phyloP scores from a whole-genome alignment of 805 yeast species.

The Nadsonia fulvescens region DNA sequence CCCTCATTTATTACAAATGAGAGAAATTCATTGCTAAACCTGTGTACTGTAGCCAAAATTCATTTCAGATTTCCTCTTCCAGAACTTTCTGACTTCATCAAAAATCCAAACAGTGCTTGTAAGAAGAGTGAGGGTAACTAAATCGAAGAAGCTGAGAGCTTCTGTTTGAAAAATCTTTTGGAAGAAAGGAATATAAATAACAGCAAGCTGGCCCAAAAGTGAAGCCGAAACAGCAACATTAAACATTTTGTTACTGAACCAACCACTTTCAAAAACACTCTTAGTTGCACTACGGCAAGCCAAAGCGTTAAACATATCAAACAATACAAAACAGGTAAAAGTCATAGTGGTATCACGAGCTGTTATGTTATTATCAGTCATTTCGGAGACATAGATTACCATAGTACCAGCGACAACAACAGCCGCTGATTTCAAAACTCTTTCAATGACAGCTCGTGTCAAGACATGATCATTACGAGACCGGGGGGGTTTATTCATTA shows the following conservation, averaged over 20 bases:
- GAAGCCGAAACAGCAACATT: constrained; percentile 84
- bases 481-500: constrained; percentile 94
- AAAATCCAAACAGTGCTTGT: constrained; percentile 71
- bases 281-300: constrained; percentile 80
- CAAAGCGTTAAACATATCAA: constrained; percentile 93
- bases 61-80: constrained; percentile 12
- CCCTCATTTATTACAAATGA: constrained; percentile 1
- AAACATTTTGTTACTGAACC: constrained; percentile 70
- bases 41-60: constrained; percentile 10
- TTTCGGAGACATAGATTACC: constrained; percentile 69
- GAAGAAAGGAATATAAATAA: constrained; percentile 83
- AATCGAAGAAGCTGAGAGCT: constrained; percentile 55
- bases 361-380: constrained; percentile 65
- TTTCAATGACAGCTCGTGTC: constrained; percentile 45
- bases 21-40: constrained; percentile 7
- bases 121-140: constrained; percentile 39
- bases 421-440: constrained; percentile 60
- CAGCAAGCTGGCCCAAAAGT: constrained; percentile 77
- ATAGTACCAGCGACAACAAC: constrained; percentile 75
- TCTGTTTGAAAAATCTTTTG: constrained; percentile 91
- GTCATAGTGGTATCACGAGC: constrained; percentile 98
- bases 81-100: constrained; percentile 64
- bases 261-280: constrained; percentile 67
- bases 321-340: constrained; percentile 87
- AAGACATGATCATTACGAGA: constrained; percentile 70